Evolutionary conservation across 1,284 basidiomycete species (phyloP), one percentile per base, ranked within the genome.

Genomic region (Neolentinus lepideus): DNA sequence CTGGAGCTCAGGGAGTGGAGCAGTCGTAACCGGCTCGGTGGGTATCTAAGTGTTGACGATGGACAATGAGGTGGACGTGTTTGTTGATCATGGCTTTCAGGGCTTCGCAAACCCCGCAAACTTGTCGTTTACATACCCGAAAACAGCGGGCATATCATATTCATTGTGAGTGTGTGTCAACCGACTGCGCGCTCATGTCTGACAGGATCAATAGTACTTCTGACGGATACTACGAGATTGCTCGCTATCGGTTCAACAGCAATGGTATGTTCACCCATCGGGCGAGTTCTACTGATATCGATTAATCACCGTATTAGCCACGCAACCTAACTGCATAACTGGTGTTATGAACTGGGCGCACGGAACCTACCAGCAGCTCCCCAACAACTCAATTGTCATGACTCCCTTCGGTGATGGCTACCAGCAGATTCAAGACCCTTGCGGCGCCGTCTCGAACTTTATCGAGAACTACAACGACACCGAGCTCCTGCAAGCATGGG

Each of bases 371-470:
- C n/a, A n/a, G 58, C 65, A 0, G 69, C 91, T 46, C 71, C 29
- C 73, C 55, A 94, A 96, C 67, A 91, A 91, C 11, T 92, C 90
- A 11, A 84, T 97, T 58, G 66, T 78, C 38, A 71, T 91, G 64
- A 74, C 66, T 1, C 89, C 92, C 1, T 80, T 90, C 60, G 78
- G 75, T 14, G 94, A 97, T 67, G 94, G 94, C 14, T 91, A 82
- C 71, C 91, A 95, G 67, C 92, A 94, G 73, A 81, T 96, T 51
- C 92, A 98, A 75, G 88, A 94, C 62, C 85, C 91, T 0, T 98
- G 94, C 66, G 88, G 87, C 1, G 88, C 92, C 2, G 75, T 80
- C 4, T 92, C 92, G 26, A 92, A 93, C 69, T 85, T 93, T 66
- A 81, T 95, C 64, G 85, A 92, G 64, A 72, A 76, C 56, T 95